Base-by-base conservation (phyloP, 176 grass and related monocot species). In the Themeda triandra region DNA sequence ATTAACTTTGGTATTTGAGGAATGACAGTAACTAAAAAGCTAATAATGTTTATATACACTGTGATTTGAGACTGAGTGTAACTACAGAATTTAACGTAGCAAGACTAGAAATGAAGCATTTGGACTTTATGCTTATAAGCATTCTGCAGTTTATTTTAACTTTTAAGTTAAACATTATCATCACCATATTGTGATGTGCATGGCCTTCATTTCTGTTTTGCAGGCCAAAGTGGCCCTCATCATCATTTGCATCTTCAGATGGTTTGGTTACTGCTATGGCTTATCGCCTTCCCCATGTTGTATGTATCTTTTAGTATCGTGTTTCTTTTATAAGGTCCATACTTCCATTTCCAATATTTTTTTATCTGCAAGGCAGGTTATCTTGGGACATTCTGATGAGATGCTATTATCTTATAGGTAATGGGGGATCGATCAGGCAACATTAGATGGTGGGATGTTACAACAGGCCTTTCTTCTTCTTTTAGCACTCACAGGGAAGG, bases 401-500 rank as follows among this genome's bases (percentile, higher is more conserved):
- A 88, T 71, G 58, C 30, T 67, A 76, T 74, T 82, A 29, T 69
- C 81, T 84, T 74, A 87, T 84, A 98, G 96, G 96, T 98, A 82
- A 95, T 93, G 96, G 96, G 96, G 59, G 96, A 98, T 87, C 93
- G 89, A 87, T 92, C 87, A 74, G 96, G 96, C 58, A 98, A 98
- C 58, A 98, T 98, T 92, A 90, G 92, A 80, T 98, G 96, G 96
- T 98, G 96, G 96, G 96, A 98, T 88, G 96, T 98, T 67, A 98
- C 91, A 77, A 87, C 93, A 56, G 96, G 96, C 63, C 89, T 93
- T 87, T 98, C 93, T 76, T 98, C 96, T 69, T 95, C 96, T 84
- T 98, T 98, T 93, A 98, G 92, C 85, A 98, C 93, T 78, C 96
- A 98, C 60, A 93, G 93, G 73, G 96, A 95, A 85, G 96, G 96